Evolutionary conservation across 306 rosid species (phyloP).

Genomic region (Comarum palustre): DNA sequence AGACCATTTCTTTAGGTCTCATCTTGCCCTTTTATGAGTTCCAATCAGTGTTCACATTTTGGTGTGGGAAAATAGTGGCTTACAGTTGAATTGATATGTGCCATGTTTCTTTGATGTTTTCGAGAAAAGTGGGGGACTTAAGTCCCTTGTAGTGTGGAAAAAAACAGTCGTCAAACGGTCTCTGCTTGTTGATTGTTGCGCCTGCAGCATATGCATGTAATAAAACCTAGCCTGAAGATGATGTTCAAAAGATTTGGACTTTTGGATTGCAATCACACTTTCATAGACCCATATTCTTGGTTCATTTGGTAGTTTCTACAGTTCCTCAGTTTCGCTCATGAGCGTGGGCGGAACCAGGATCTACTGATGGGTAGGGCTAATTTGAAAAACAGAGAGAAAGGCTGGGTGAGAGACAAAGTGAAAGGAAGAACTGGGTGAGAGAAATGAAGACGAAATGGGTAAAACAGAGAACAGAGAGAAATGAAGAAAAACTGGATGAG

Average conservation of each 20-base stretch:
- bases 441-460: too few species aligned
- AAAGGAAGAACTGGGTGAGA: too few species aligned
- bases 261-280: neutral
- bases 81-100: neutral
- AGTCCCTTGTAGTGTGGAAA: neutral
- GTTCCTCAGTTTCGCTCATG: neutral
- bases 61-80: neutral
- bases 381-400: too few species aligned
- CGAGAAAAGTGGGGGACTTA: neutral
- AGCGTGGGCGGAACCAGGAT: too few species aligned
- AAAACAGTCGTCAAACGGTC: neutral
- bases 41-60: neutral
- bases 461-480: too few species aligned
- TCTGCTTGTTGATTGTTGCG: neutral
- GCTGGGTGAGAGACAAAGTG: too few species aligned
- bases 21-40: neutral
- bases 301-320: neutral
- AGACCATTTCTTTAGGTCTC: neutral
- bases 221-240: neutral
- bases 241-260: neutral
- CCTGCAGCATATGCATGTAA: neutral
- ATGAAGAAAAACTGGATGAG: too few species aligned
- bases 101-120: neutral
- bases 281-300: neutral
- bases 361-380: too few species aligned